phyloP scores from a whole-genome alignment of 352 stramenopile genomes.

The Globisporangium radiosum region DNA sequence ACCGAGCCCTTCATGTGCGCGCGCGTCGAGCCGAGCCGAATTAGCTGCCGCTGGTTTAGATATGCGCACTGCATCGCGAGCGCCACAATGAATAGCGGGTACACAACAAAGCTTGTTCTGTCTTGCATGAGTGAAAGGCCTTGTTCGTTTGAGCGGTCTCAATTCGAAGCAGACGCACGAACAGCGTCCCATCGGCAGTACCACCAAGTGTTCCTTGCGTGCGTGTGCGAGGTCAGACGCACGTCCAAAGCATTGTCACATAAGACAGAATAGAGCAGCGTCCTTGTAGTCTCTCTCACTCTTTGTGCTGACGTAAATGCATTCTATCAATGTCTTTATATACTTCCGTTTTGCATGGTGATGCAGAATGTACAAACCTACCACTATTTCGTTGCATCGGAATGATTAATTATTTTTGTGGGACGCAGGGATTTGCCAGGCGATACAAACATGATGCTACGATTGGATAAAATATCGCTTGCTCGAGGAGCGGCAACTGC shows the following conservation, averaged over 20 bases:
- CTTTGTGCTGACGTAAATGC: not conserved
- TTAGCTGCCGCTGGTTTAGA: no score
- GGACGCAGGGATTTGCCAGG: no score
- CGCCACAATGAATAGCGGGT: not conserved
- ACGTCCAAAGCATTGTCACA: not conserved
- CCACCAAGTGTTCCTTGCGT: not conserved
- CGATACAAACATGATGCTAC: no score
- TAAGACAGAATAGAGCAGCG: not conserved
- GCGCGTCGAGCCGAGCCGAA: no score
- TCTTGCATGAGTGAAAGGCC: not conserved
- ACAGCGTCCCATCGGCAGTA: not conserved
- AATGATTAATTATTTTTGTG: no score
- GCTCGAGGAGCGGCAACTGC: no score
- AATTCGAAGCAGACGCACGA: not conserved
- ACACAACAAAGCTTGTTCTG: not conserved
- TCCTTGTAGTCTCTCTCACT: not conserved
- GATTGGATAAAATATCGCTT: no score
- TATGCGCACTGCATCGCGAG: not conserved
- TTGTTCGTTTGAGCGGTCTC: constrained; percentile 4
- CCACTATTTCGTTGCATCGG: no score
- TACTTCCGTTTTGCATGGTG: no score
- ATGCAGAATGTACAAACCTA: no score
- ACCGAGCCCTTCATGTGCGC: no score
- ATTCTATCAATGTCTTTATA: not conserved
- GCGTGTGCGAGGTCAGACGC: not conserved